Evolutionary conservation across 305 asterid species (phyloP).

Genomic region (Solanum hybrid): DNA sequence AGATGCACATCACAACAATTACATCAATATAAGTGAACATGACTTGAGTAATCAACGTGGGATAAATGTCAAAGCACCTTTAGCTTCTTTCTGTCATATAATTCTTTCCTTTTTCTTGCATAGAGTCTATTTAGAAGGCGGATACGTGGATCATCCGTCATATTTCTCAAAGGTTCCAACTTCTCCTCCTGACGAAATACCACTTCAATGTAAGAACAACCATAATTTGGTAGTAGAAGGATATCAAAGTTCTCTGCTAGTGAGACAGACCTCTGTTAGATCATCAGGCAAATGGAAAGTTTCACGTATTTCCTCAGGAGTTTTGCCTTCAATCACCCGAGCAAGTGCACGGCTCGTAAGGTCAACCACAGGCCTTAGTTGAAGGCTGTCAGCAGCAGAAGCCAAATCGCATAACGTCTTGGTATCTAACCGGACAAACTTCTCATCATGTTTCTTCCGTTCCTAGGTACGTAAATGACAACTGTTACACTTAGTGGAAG

Average conservation of each 20-base stretch:
- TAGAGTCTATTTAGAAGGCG: conserved; percentile 34
- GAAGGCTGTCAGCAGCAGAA: conserved; percentile 93
- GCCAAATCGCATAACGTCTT: conserved; percentile 82
- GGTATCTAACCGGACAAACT: conserved; percentile 72
- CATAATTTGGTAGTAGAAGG: background rate
- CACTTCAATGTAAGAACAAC: conserved; percentile 3
- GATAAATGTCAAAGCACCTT: conserved; percentile 21
- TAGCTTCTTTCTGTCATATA: conserved; percentile 24
- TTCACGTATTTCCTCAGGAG: conserved; percentile 84
- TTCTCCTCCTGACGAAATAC: conserved; percentile 31
- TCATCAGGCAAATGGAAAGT: conserved; percentile 89
- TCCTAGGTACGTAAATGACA: conserved; percentile 35
- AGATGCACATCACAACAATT: background rate
- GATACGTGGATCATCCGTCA: conserved; percentile 43
- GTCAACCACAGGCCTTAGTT: conserved; percentile 78
- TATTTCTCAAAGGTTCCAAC: conserved; percentile 36
- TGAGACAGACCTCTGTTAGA: conserved; percentile 65
- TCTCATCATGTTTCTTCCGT: conserved; percentile 86
- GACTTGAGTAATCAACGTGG: background rate
- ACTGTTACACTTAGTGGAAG: background rate
- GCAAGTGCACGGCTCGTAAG: conserved; percentile 96
- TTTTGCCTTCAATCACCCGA: conserved; percentile 82
- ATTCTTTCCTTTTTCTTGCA: conserved; percentile 41
- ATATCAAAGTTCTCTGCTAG: background rate
- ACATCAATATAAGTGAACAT: background rate